Percentiles rank a stretch among this genome's conserved stretches.
Evolutionary conservation across 1,139 yeast genomes (phyloP).

Genomic region (Pichia sp.): DNA sequence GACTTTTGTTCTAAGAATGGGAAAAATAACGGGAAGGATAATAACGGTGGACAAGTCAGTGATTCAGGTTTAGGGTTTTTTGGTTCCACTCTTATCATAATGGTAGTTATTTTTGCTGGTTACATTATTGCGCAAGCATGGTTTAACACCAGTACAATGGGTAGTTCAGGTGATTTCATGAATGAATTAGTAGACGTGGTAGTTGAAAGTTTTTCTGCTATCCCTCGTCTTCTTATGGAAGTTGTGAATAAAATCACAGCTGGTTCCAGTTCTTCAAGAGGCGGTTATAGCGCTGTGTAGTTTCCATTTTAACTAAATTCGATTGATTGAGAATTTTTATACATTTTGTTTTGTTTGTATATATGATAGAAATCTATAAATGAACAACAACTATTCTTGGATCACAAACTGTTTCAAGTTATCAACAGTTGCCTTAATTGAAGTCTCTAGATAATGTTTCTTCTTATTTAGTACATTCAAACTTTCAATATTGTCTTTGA

Average conservation of each 20-base stretch:
- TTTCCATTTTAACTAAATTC: background rate
- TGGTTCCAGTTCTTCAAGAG: conserved; percentile 43
- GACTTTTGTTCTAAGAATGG: conserved; percentile 34
- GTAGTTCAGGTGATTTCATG: conserved; percentile 27
- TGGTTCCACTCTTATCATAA: conserved; percentile 63
- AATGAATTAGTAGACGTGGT: conserved; percentile 69
- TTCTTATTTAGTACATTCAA: conserved; percentile 58
- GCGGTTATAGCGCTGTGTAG: conserved; percentile 81
- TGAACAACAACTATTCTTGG: background rate
- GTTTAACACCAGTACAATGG: conserved; percentile 54
- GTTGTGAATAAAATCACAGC: conserved; percentile 66
- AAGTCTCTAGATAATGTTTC: conserved; percentile 64
- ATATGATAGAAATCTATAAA: no score
- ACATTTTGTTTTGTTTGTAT: background rate
- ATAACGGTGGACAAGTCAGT: conserved; percentile 20
- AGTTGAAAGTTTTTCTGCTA: conserved; percentile 48
- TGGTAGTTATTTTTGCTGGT: conserved; percentile 59
- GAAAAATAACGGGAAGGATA: conserved; percentile 22
- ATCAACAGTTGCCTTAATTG: conserved; percentile 65
- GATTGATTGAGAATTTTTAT: no score
- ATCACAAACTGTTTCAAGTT: conserved; percentile 37
- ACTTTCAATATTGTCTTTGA: conserved; percentile 48
- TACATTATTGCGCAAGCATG: conserved; percentile 78
- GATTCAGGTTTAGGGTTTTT: conserved; percentile 62
- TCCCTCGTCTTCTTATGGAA: conserved; percentile 69